phyloP scores from a whole-genome alignment of 352 stramenopile genomes.

The Phytophthora pinifolia region DNA sequence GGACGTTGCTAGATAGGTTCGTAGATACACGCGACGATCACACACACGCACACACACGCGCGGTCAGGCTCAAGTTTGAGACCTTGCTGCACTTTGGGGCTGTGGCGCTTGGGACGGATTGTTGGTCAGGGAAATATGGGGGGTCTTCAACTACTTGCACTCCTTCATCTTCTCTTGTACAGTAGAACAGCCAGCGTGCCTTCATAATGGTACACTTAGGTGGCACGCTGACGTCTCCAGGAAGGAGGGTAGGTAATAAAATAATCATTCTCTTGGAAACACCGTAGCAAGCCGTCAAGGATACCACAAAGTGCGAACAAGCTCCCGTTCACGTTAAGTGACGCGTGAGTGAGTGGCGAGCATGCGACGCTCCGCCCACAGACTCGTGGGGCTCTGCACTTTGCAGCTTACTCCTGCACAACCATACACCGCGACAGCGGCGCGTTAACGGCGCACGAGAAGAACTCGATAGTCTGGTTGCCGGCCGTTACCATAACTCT shows the following conservation, averaged over 20 bases:
- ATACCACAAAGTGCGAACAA: background rate
- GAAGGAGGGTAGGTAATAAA: constrained; percentile 30
- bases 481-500: constrained; percentile 71
- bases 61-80: background rate
- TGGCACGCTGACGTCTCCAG: constrained; percentile 6
- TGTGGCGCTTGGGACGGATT: constrained; percentile 13
- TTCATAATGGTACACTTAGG: constrained; percentile 44
- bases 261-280: constrained; percentile 27
- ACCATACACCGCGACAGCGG: constrained; percentile 64
- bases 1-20: constrained; percentile 20
- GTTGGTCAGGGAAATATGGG: constrained; percentile 6
- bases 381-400: background rate
- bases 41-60: constrained; percentile 18
- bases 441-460: constrained; percentile 76
- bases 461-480: constrained; percentile 88
- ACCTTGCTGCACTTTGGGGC: constrained; percentile 10
- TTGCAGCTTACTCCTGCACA: constrained; percentile 52
- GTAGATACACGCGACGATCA: constrained; percentile 37
- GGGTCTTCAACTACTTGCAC: constrained; percentile 30
- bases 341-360: background rate
- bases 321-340: background rate
- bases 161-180: constrained; percentile 42
- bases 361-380: constrained; percentile 21
- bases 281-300: constrained; percentile 2
- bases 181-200: constrained; percentile 13